Percentiles rank a stretch among this genome's conserved stretches.
These are phyloP conservation scores for Parasitella parasitica DNA, from an alignment of 371 early-diverging fungal species.

Conservation along the genomic window DNA sequence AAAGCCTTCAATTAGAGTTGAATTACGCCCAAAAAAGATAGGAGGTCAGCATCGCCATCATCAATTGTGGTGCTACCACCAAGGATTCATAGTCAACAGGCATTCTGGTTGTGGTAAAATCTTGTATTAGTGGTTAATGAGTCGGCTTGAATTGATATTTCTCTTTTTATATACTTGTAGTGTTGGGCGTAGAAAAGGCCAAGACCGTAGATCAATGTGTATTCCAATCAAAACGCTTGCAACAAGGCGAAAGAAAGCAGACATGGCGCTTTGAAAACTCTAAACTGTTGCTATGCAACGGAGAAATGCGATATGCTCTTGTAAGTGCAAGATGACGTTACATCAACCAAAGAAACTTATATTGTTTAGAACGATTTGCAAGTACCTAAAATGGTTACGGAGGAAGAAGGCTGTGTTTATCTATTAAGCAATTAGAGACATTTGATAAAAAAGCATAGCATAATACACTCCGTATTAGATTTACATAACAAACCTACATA, in stretches of 20 bases:
- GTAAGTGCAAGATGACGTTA: not conserved
- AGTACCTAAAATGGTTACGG: constrained; percentile 4
- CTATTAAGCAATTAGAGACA: not conserved
- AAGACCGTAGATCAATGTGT: constrained; percentile 6
- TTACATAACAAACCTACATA: not conserved
- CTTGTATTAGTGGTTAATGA: too few relatives aligned
- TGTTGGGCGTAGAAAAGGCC: constrained; percentile 1
- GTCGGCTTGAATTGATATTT: too few relatives aligned
- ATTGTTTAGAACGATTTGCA: constrained; percentile 13
- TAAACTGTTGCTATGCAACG: not conserved
- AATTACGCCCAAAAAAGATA: constrained; percentile 18
- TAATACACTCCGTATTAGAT: not conserved
- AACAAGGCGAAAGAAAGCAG: not conserved
- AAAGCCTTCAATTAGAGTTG: constrained; percentile 12
- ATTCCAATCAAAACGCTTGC: not conserved
- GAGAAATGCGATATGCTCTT: not conserved
- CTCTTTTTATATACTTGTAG: not conserved
- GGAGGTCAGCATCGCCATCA: constrained; percentile 10
- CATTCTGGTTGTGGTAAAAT: constrained; percentile 23
- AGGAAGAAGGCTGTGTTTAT: constrained; percentile 1
- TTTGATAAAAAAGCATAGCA: too few relatives aligned
- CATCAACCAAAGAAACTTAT: too few relatives aligned
- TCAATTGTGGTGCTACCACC: constrained; percentile 21
- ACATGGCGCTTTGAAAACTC: not conserved
- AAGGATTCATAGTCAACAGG: constrained; percentile 19